phyloP scores from a whole-genome alignment of 495 filamentous ascomycete genomes.

The Penicillium nucicola region DNA sequence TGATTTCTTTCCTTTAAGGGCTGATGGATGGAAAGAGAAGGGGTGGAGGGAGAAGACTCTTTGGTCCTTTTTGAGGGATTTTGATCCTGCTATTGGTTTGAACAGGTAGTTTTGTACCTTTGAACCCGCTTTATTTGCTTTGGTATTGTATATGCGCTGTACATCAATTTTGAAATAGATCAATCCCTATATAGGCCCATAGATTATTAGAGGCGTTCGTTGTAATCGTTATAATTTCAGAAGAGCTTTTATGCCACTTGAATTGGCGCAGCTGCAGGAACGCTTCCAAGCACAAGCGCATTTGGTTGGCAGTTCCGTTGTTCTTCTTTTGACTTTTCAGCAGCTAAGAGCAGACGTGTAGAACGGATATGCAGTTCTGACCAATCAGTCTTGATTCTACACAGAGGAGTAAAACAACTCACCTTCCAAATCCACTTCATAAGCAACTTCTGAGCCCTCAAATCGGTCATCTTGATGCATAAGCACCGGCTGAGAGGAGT shows the following conservation, averaged over 20 bases:
- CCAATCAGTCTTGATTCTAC: constrained; percentile 4
- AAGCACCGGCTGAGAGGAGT: constrained; percentile 35
- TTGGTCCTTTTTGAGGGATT: constrained; percentile 58
- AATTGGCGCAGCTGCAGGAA: not conserved
- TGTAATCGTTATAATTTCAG: too few species aligned
- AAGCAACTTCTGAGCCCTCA: constrained; percentile 57
- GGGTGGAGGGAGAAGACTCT: constrained; percentile 46
- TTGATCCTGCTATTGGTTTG: constrained; percentile 16
- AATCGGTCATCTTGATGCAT: constrained; percentile 34
- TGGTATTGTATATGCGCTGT: too few species aligned
- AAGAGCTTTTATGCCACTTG: not conserved
- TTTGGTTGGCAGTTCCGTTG: constrained; percentile 51
- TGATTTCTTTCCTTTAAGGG: constrained; percentile 48
- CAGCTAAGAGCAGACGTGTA: constrained; percentile 52
- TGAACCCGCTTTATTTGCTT: too few species aligned
- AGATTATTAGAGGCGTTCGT: too few species aligned
- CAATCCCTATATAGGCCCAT: too few species aligned
- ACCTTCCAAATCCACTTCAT: constrained; percentile 62
- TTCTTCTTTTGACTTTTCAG: constrained; percentile 56
- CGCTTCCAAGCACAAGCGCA: constrained; percentile 40
- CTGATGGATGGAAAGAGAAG: constrained; percentile 49
- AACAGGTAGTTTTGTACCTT: too few species aligned
- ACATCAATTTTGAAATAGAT: too few species aligned
- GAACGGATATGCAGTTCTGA: constrained; percentile 61
- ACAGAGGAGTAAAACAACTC: constrained; percentile 10